Conservation (phyloP, 139 green algal species). For the Eudorina sp. region DNA sequence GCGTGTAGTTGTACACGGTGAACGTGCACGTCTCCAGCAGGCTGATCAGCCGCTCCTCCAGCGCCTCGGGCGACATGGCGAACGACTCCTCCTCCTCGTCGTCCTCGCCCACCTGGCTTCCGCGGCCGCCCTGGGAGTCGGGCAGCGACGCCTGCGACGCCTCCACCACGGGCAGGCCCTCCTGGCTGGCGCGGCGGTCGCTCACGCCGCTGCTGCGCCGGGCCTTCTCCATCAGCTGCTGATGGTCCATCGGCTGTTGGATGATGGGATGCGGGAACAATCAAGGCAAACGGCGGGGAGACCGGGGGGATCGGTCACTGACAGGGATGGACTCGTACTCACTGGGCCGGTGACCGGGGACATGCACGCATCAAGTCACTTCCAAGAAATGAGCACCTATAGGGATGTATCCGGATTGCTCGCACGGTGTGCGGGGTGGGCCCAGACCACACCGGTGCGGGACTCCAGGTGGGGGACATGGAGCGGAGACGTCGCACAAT, state of each 20-base stretch:
- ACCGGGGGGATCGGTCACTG: too few species aligned
- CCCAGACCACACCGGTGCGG: too few species aligned
- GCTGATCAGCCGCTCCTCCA: conserved; percentile 73
- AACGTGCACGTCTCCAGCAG: conserved; percentile 87
- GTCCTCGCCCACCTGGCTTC: conserved; percentile 51
- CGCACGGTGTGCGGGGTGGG: too few species aligned
- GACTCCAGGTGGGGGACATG: too few species aligned
- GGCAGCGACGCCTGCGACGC: conserved; percentile 35
- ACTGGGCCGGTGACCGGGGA: too few species aligned
- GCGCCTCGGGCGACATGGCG: conserved; percentile 74
- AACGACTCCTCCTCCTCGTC: conserved; percentile 67
- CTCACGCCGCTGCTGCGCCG: conserved; percentile 44
- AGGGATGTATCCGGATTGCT: too few species aligned
- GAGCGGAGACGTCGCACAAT: too few species aligned
- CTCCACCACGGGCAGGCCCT: conserved; percentile 17
- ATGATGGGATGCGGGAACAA: too few species aligned
- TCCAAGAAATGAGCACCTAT: too few species aligned
- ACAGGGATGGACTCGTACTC: too few species aligned
- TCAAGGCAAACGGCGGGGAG: too few species aligned
- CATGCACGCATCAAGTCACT: too few species aligned
- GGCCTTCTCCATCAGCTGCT: conserved; percentile 61
- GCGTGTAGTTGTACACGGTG: conserved; percentile 91
- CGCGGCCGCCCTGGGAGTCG: conserved; percentile 36
- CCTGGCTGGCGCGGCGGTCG: conserved; percentile 35
- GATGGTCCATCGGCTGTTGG: conserved; percentile 41